Evolutionary conservation across 2,329 filamentous ascomycete genomes (phyloP), one percentile per base, ranked within the genome.

Genomic region (Exophiala alcalophila): DNA sequence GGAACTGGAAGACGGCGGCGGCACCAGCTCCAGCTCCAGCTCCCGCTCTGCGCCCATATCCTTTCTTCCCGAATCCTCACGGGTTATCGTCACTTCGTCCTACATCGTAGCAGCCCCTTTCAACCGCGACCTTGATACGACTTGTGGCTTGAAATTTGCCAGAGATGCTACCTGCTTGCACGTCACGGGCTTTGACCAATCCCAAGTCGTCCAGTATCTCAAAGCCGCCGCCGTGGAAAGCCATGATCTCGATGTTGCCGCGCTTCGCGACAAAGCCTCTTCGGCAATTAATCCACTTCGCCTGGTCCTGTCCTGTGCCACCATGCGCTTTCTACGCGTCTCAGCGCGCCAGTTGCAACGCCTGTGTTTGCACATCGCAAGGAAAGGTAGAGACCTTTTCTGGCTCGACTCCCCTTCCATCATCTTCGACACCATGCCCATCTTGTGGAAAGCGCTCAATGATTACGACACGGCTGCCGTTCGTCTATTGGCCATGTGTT

Each of bases 401-500:
- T 54, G 52, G 39, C 56, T 54, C 6, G 55, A 54, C 12, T 37
- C 16, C 4, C 44, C 42, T n/a, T 47, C 45, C 7, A 53, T 35
- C n/a, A 68, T 72, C 23, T 79, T 81, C 2, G 82, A 81, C 15
- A 95, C 78, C 31, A 92, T 83, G 59, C 92, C 84, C 45, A 40
- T 44, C n/a, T 30, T 48, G 8, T 48, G 45, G 45, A 28, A 48
- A 9, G 27, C 34, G 5, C 34, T 48, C 14, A 33, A 36, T 24
- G 40, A 48, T 19, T 41, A 41, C 18, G 19, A 44, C 19, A 10
- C 38, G 5, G 21, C 23, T 6, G 30, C 43, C 9, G 37, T 20
- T 6, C 18, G 12, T 19, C 18, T 46, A n/a, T 23, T 46, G 12
- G 14, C 37, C 9, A 36, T 40, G 3, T 29, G 36, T 12, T 35